phyloP scores from a whole-genome alignment of 176 grass and related monocot species.

The Rhipidocladum racemiflorum region DNA sequence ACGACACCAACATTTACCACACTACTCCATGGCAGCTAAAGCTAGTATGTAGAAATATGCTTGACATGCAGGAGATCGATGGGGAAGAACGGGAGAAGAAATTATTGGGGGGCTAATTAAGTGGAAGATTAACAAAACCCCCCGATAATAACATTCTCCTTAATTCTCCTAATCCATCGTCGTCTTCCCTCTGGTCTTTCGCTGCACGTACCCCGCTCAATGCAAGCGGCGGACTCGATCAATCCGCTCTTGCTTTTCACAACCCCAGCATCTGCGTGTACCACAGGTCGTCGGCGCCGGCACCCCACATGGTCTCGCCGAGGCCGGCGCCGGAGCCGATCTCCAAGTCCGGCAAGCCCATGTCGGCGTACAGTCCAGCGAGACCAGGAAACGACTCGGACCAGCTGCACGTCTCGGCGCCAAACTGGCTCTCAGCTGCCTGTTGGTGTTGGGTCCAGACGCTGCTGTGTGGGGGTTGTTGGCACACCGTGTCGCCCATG shows the following conservation, averaged over 20 bases:
- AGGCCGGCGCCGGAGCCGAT: not conserved
- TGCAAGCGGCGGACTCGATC: not conserved
- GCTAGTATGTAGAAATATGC: not conserved
- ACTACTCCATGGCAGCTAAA: not conserved
- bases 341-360: slow-evolving; percentile 50
- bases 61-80: not conserved
- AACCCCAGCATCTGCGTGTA: slow-evolving; percentile 43
- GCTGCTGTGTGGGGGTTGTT: not conserved
- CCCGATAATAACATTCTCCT: slow-evolving; percentile 36
- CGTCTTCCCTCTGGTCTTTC: no score
- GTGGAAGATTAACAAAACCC: not conserved
- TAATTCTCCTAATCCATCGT: not conserved
- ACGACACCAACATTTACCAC: not conserved
- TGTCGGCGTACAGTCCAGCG: slow-evolving; percentile 11
- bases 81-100: slow-evolving; percentile 39
- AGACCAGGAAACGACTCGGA: slow-evolving; percentile 44
- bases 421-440: not conserved
- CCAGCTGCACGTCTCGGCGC: slow-evolving; percentile 27
- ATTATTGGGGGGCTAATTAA: slow-evolving; percentile 35
- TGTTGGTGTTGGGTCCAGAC: not conserved
- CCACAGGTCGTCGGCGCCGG: slow-evolving; percentile 57
- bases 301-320: slow-evolving; percentile 53
- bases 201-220: not conserved
- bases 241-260: not conserved
- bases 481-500: slow-evolving; percentile 19